Evolutionary conservation across 306 rosid genomes (phyloP).

Genomic region (Cicer arietinum): DNA sequence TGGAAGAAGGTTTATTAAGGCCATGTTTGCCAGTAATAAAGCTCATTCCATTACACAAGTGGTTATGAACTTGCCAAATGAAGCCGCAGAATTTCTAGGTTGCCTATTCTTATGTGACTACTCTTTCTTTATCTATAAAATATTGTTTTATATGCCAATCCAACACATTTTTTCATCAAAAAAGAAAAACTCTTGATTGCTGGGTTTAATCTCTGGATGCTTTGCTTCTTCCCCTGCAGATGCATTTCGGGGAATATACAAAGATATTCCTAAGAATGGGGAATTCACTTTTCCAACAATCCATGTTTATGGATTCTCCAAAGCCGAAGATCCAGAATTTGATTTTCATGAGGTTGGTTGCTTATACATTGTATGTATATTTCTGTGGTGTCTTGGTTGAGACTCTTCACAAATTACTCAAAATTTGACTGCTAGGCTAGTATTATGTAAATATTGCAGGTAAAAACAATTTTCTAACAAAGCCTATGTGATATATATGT

Average conservation of each 20-base stretch:
- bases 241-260: constrained; percentile 78
- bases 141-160: constrained; percentile 24
- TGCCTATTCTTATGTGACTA: constrained; percentile 29
- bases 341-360: constrained; percentile 84
- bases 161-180: constrained; percentile 36
- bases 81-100: constrained; percentile 92
- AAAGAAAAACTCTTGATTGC: background rate
- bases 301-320: constrained; percentile 96
- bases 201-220: constrained; percentile 21
- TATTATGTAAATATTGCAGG: constrained; percentile 3
- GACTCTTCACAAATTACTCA: constrained; percentile 27
- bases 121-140: constrained; percentile 13
- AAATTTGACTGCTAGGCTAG: constrained; percentile 28
- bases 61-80: constrained; percentile 95
- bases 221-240: constrained; percentile 55
- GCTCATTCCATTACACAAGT: constrained; percentile 84
- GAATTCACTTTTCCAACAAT: constrained; percentile 69
- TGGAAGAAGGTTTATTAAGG: constrained; percentile 90
- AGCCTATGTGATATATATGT: constrained; percentile 27
- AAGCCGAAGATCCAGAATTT: constrained; percentile 93
- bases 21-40: constrained; percentile 78
- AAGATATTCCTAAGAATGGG: constrained; percentile 53
- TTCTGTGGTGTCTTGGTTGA: constrained; percentile 15
- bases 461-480: constrained; percentile 21
- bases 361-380: constrained; percentile 27